phyloP scores from a whole-genome alignment of 2,329 filamentous ascomycete species.

The Exophiala viscosa region DNA sequence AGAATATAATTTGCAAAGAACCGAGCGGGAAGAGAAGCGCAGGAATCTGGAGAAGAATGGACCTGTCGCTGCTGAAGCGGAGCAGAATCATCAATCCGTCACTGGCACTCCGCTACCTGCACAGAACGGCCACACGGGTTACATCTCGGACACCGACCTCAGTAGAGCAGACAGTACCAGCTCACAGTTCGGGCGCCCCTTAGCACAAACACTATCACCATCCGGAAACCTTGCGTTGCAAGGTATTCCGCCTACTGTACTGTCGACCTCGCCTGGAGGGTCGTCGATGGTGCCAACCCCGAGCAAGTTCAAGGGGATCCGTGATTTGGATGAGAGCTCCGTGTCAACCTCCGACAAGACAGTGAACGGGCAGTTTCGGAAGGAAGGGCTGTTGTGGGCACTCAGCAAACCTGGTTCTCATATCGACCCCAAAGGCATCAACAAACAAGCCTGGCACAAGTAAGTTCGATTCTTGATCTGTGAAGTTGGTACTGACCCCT shows the following conservation, averaged over 20 bases:
- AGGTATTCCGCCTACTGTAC: conserved; percentile 27
- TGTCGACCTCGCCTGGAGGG: conserved; percentile 39
- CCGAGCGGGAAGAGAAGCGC: conserved; percentile 94
- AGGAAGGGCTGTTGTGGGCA: conserved; percentile 93
- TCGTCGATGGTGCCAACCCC: conserved; percentile 38
- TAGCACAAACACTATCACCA: conserved; percentile 34
- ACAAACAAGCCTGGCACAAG: conserved; percentile 99
- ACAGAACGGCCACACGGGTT: conserved; percentile 46
- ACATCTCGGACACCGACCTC: conserved; percentile 64
- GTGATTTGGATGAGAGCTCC: conserved; percentile 84
- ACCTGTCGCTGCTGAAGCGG: conserved; percentile 63
- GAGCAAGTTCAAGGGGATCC: conserved; percentile 80
- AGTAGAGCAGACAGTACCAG: conserved; percentile 70
- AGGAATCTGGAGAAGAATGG: conserved; percentile 78
- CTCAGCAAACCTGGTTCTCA: conserved; percentile 89
- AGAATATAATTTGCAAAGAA: conserved; percentile 90
- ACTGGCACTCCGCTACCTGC: conserved; percentile 33
- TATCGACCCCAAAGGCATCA: conserved; percentile 89
- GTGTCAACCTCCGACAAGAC: conserved; percentile 48
- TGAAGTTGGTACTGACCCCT: conserved; percentile 28
- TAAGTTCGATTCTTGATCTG: conserved; percentile 48
- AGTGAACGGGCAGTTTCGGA: conserved; percentile 64
- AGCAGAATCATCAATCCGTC: conserved; percentile 58
- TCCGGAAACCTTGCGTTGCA: conserved; percentile 31
- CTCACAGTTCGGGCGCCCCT: conserved; percentile 58